A percentile compares a stretch with the other conserved stretches of the same genome.
Conservation (phyloP, 2,329 filamentous ascomycete genomes). For the Calcarisporium arbuscula region DNA sequence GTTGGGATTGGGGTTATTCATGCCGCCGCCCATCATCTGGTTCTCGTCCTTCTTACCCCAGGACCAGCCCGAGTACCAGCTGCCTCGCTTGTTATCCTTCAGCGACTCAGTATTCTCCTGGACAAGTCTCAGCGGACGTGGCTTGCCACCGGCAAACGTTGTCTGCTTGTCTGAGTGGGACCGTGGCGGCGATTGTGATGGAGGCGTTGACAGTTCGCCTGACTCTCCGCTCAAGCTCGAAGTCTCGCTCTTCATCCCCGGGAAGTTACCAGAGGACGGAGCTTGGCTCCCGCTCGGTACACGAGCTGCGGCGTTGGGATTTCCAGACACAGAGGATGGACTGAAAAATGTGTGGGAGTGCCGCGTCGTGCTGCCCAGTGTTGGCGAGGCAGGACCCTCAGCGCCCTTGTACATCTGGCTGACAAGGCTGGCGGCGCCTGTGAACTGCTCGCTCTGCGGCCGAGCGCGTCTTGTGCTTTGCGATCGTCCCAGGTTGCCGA, state of each 20-base stretch:
- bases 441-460: constrained; percentile 59
- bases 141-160: constrained; percentile 60
- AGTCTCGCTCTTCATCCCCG: constrained; percentile 61
- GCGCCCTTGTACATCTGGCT: constrained; percentile 85
- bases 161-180: constrained; percentile 48
- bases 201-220: constrained; percentile 41
- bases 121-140: constrained; percentile 79
- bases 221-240: constrained; percentile 64
- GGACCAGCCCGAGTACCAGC: constrained; percentile 58
- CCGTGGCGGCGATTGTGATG: constrained; percentile 48
- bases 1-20: no score
- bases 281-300: constrained; percentile 44
- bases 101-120: constrained; percentile 61
- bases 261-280: constrained; percentile 56
- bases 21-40: constrained; percentile 14
- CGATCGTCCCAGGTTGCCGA: constrained; percentile 50
- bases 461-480: constrained; percentile 48
- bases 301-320: constrained; percentile 44
- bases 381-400: constrained; percentile 55
- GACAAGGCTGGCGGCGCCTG: constrained; percentile 63
- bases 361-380: constrained; percentile 51
- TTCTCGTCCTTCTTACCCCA: constrained; percentile 46
- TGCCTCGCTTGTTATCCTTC: constrained; percentile 52
- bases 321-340: constrained; percentile 40
- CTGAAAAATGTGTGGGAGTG: constrained; percentile 60